phyloP scores from a whole-genome alignment of 2,329 filamentous ascomycete genomes.

The Trichothecium sympodiale region DNA sequence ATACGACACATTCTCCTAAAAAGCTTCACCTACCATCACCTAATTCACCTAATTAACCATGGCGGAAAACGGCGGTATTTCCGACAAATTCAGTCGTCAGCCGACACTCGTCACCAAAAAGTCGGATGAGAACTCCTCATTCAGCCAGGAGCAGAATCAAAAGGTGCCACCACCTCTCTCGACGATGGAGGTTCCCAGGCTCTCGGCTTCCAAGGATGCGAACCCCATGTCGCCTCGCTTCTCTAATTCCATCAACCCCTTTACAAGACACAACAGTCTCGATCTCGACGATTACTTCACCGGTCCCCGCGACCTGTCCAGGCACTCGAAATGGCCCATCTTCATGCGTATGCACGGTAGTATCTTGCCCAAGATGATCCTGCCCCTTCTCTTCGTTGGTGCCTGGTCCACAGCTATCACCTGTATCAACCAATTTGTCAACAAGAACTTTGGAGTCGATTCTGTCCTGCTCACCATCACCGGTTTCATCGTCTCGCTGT shows the following conservation, averaged over 20 bases:
- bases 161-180: not conserved
- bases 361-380: slow-evolving; percentile 61
- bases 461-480: slow-evolving; percentile 56
- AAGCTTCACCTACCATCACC: not conserved
- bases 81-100: too few species aligned
- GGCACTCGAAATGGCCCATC: slow-evolving; percentile 67
- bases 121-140: too few species aligned
- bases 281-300: slow-evolving; percentile 52
- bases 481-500: slow-evolving; percentile 71
- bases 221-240: slow-evolving; percentile 16
- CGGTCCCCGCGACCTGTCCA: slow-evolving; percentile 57
- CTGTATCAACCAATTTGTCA: slow-evolving; percentile 34
- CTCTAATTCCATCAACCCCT: slow-evolving; percentile 15
- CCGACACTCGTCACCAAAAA: too few species aligned
- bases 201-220: not conserved
- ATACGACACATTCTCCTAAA: too few species aligned
- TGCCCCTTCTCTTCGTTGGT: slow-evolving; percentile 53
- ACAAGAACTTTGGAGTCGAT: slow-evolving; percentile 19
- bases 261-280: slow-evolving; percentile 23
- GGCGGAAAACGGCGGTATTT: not conserved
- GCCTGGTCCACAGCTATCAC: slow-evolving; percentile 58
- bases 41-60: not conserved
- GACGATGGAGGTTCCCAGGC: not conserved
- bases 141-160: not conserved
- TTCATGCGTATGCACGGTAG: slow-evolving; percentile 68